Percentiles rank a stretch among this genome's conserved stretches.
phyloP scores from a whole-genome alignment of 2,329 filamentous ascomycete species.

The Xylariales sp. region DNA sequence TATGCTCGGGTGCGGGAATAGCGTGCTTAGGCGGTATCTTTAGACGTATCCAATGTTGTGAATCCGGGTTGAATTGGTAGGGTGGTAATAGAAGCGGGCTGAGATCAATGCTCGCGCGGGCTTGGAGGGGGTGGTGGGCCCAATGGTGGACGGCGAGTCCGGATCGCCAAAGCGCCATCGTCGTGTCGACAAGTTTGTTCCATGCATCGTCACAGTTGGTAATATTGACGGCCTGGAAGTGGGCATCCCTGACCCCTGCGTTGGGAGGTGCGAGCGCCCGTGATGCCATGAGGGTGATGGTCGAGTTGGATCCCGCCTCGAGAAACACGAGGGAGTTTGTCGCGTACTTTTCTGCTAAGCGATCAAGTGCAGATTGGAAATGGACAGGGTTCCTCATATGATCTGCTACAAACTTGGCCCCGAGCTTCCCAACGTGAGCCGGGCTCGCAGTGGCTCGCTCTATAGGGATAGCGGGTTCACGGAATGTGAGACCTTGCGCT shows the following conservation, averaged over 20 bases:
- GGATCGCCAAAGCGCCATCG: slow-evolving; percentile 53
- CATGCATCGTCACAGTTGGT: no score
- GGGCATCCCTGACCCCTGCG: no score
- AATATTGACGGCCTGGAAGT: no score
- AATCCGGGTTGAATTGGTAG: slow-evolving; percentile 55
- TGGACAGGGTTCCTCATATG: slow-evolving; percentile 52
- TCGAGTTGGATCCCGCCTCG: slow-evolving; percentile 51
- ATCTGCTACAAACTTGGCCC: neutral
- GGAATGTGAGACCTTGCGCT: neutral
- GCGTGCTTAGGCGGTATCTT: slow-evolving; percentile 37
- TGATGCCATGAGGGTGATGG: slow-evolving; percentile 50
- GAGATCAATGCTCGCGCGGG: slow-evolving; percentile 15
- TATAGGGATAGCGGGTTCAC: neutral
- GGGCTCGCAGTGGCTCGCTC: no score
- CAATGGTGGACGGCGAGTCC: slow-evolving; percentile 53
- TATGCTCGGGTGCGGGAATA: neutral
- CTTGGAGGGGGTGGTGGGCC: slow-evolving; percentile 52
- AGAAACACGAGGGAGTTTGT: slow-evolving; percentile 47
- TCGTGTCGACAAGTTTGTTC: slow-evolving; percentile 20
- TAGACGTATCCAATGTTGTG: slow-evolving; percentile 53
- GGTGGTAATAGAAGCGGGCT: slow-evolving; percentile 51
- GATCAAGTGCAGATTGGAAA: slow-evolving; percentile 39
- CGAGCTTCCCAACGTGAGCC: neutral
- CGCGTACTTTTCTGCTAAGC: neutral
- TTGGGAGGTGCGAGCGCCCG: slow-evolving; percentile 42